Evolutionary conservation across 2,329 filamentous ascomycete genomes (phyloP).

Genomic region (Pseudogymnoascus sp.): DNA sequence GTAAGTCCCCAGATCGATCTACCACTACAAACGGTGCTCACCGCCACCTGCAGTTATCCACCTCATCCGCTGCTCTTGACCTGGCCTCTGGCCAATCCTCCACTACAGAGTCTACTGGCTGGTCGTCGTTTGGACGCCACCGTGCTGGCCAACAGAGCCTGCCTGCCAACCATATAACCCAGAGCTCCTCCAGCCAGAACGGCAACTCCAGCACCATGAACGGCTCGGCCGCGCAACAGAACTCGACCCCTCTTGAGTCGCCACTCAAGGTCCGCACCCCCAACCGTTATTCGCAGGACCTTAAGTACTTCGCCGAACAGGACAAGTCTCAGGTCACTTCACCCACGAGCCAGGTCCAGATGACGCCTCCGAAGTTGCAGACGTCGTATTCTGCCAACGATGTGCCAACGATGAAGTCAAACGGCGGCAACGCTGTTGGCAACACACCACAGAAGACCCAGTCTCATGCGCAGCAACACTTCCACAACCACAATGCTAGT

Average conservation of each 20-base stretch:
- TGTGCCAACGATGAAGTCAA: conserved; percentile 68
- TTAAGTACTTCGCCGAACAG: conserved; percentile 36
- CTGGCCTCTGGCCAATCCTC: conserved; percentile 63
- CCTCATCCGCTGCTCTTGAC: conserved; percentile 73
- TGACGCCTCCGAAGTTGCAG: conserved; percentile 66
- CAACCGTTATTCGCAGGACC: conserved; percentile 51
- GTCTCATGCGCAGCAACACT: conserved; percentile 49
- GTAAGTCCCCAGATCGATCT: conserved; percentile 21
- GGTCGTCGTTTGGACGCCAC: conserved; percentile 27
- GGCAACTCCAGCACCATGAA: conserved; percentile 30
- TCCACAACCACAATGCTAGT: conserved; percentile 69
- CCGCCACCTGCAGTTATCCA: conserved; percentile 57
- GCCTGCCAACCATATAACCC: conserved; percentile 20
- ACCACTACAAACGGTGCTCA: conserved; percentile 25
- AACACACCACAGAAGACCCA: conserved; percentile 35
- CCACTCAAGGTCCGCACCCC: conserved; percentile 40
- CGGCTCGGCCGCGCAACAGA: conserved; percentile 27
- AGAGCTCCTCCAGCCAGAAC: conserved; percentile 23
- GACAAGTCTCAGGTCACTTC: conserved; percentile 27
- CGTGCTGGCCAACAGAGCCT: conserved; percentile 36
- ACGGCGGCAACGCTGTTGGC: conserved; percentile 18
- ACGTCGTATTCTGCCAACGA: conserved; percentile 88
- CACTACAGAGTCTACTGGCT: conserved; percentile 43
- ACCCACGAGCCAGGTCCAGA: conserved; percentile 43
- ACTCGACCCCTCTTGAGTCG: conserved; percentile 35